phyloP scores from a whole-genome alignment of 768 basidiomycete genomes.

The Suillus placidus region DNA sequence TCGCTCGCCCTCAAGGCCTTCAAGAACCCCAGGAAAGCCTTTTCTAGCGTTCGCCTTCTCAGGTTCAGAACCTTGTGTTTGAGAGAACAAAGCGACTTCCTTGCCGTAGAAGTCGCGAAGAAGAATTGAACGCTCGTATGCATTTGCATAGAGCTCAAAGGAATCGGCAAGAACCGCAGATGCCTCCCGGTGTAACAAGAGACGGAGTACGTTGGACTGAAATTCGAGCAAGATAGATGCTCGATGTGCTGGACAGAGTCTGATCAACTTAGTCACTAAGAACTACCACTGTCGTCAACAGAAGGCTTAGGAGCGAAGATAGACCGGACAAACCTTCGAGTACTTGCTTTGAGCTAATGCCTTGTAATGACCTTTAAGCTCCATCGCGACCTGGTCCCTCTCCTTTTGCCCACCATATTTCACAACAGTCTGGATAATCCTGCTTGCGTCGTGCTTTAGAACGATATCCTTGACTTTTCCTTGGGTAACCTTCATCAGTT shows the following conservation, averaged over 20 bases:
- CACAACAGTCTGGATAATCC: conserved; percentile 80
- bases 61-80: conserved; percentile 55
- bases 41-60: conserved; percentile 67
- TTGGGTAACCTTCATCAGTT: conserved; percentile 75
- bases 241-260: conserved; percentile 74
- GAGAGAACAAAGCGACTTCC: conserved; percentile 74
- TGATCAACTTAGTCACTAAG: conserved; percentile 78
- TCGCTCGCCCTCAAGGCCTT: conserved; percentile 63
- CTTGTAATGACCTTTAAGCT: conserved; percentile 80
- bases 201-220: conserved; percentile 69
- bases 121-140: conserved; percentile 80
- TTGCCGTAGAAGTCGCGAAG: conserved; percentile 90
- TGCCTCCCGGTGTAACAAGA: conserved; percentile 86
- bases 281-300: conserved; percentile 49
- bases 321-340: conserved; percentile 64
- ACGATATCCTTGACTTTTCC: conserved; percentile 86
- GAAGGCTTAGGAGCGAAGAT: neutral
- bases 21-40: conserved; percentile 70
- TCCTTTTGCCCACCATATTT: conserved; percentile 78
- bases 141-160: conserved; percentile 85
- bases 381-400: conserved; percentile 77
- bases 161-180: conserved; percentile 83
- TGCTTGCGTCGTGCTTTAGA: conserved; percentile 90
- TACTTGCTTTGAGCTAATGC: conserved; percentile 86
- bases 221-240: conserved; percentile 78